Evolutionary conservation across 2,329 filamentous ascomycete species (phyloP), one percentile per base, ranked within the genome.

Genomic region (Botrytis porri): DNA sequence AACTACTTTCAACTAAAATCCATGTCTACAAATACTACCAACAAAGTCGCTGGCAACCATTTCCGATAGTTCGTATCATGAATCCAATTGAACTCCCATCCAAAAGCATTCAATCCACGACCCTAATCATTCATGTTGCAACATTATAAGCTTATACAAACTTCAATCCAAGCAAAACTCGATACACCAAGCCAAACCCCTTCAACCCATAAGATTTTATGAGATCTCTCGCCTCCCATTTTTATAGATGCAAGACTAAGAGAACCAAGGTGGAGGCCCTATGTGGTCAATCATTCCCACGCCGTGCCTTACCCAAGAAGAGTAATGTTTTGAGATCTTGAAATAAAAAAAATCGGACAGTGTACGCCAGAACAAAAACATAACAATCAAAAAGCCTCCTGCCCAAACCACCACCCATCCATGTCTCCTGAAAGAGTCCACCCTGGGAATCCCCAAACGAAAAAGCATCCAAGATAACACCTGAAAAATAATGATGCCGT

Each of bases 401-500:
- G 5, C 10, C 37, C n/a, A 65, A 10, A 57, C 16, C 51, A 25
- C 8, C 45, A n/a, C 20, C 41, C 29, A 16, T 37, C 8, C 37
- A 29, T 67, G 25, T 45, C 43, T 37, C 12, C 32, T 43, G 22
- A 65, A 37, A 25, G 45, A 51, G 10, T 45, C 25, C 35, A 67
- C 43, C 69, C 20, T 14, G n/a, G 16, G n/a, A n/a, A 57, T 25
- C n/a, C 48, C 48, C 48, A 54, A 39, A 71, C 14, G 65, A 71
- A 57, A 39, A 54, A n/a, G 12, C 48, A 54, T 54, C 43, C 45
- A 32, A 62, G 48, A 16, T 9, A 65, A 71, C 69, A 65, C 45
- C 69, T 39, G 45, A 29, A 65, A 64, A 65, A 41, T 6, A 41
- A 71, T 65, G 61, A 32, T 54, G 69, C 69, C 69, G 69, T 57